A percentile compares a stretch with the other conserved stretches of the same genome.
Evolutionary conservation across 768 basidiomycete species (phyloP).

Genomic region (Hydnomerulius pinastri): DNA sequence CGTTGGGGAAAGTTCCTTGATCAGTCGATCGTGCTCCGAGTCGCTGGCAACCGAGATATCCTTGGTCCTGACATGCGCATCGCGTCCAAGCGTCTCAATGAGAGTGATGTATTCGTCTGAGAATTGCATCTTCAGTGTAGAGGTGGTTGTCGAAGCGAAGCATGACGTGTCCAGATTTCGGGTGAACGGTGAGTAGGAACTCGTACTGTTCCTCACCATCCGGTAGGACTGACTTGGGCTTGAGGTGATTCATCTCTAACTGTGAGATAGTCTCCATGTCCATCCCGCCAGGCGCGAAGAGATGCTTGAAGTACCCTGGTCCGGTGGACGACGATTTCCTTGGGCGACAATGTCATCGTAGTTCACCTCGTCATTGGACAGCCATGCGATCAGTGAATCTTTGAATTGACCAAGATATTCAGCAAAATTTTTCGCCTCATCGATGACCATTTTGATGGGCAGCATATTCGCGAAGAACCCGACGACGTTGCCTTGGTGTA

Average conservation of each 20-base stretch:
- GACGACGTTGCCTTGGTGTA: slow-evolving; percentile 18
- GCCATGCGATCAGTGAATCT: slow-evolving; percentile 9
- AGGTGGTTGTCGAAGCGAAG: slow-evolving; percentile 19
- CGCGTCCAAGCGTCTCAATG: no score
- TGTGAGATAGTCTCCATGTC: slow-evolving; percentile 17
- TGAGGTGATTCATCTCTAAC: slow-evolving; percentile 3
- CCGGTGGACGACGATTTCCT: slow-evolving; percentile 14
- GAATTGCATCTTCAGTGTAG: slow-evolving; percentile 17
- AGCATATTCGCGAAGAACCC: slow-evolving; percentile 23
- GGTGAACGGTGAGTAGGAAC: slow-evolving; percentile 16
- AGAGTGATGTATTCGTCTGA: slow-evolving; percentile 13
- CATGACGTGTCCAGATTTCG: slow-evolving; percentile 16
- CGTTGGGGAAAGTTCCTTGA: slow-evolving; percentile 15
- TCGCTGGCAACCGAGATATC: no score
- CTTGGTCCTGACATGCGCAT: no score
- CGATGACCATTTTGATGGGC: slow-evolving; percentile 16
- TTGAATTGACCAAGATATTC: slow-evolving; percentile 16
- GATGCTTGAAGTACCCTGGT: slow-evolving; percentile 21
- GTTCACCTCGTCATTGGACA: slow-evolving; percentile 15
- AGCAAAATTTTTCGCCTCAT: slow-evolving; percentile 12
- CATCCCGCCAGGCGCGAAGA: slow-evolving; percentile 18
- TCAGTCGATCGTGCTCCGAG: no score
- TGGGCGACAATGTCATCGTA: slow-evolving; percentile 20
- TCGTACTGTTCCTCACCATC: no score
- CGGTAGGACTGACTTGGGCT: slow-evolving; percentile 8